Conservation (phyloP, 2,329 filamentous ascomycete genomes). For the Pseudogymnoascus sp. region DNA sequence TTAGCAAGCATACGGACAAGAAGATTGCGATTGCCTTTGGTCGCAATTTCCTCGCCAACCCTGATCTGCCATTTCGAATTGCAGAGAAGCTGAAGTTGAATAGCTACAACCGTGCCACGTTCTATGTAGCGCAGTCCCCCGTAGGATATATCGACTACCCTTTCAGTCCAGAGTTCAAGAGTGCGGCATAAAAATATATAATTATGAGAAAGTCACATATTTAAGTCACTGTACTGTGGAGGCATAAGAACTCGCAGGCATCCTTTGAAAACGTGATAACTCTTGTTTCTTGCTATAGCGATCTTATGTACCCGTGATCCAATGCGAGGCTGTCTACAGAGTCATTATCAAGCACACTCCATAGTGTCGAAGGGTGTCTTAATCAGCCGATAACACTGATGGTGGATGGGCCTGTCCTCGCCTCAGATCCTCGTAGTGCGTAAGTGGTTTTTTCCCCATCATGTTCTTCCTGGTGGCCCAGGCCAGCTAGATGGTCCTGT, state of each 20-base stretch:
- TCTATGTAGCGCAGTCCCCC: slow-evolving; percentile 29
- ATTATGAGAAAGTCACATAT: neutral
- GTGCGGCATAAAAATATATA: neutral
- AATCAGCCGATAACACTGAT: neutral
- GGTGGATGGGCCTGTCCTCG: neutral
- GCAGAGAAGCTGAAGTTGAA: slow-evolving; percentile 35
- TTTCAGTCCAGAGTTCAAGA: slow-evolving; percentile 8
- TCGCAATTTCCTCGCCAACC: slow-evolving; percentile 40
- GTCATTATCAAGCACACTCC: neutral
- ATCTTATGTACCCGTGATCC: neutral
- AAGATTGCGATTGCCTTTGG: slow-evolving; percentile 41
- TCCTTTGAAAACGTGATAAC: neutral
- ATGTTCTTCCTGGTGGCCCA: neutral
- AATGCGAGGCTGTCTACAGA: neutral
- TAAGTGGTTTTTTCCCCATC: neutral
- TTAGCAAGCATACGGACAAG: slow-evolving; percentile 31
- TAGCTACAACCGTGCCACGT: slow-evolving; percentile 37
- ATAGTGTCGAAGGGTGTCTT: neutral
- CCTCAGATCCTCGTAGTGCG: neutral
- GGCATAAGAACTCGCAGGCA: neutral
- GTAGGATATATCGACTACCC: slow-evolving; percentile 8
- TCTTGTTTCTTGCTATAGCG: neutral
- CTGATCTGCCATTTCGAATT: slow-evolving; percentile 39
- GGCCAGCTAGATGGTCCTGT: neutral
- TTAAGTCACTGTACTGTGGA: neutral